Conservation (phyloP, 176 grass and related monocot genomes). For the Juncus effusus region DNA sequence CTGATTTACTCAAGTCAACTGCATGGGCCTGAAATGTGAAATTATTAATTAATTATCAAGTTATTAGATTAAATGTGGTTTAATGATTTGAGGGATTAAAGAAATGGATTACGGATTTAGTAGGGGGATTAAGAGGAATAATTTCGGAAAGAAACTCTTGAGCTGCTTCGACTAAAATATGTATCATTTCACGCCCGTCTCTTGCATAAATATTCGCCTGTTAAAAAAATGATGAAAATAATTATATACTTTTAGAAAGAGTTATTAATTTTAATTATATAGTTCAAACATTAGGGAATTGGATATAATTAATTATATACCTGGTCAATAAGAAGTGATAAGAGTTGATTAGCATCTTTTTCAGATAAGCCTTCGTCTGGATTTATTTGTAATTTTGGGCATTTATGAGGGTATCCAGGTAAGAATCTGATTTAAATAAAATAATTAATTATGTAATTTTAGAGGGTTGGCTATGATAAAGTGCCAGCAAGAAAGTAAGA, state of each 20-base stretch:
- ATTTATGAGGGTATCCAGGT: slow-evolving; percentile 94
- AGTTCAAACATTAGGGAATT: not conserved
- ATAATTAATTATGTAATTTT: not conserved
- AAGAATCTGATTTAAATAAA: slow-evolving; percentile 46
- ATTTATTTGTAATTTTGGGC: slow-evolving; percentile 71
- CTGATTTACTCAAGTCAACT: slow-evolving; percentile 30
- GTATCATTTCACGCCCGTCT: slow-evolving; percentile 97
- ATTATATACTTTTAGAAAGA: slow-evolving; percentile 6
- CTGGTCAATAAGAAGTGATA: slow-evolving; percentile 83
- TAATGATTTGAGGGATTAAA: slow-evolving; percentile 2
- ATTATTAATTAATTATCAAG: slow-evolving; percentile 6
- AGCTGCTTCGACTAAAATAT: slow-evolving; percentile 85
- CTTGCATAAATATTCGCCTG: slow-evolving; percentile 87
- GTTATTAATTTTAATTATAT: slow-evolving; percentile 11
- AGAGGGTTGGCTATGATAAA: no score
- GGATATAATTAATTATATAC: slow-evolving; percentile 28
- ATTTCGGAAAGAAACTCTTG: slow-evolving; percentile 95
- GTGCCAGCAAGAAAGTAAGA: not conserved
- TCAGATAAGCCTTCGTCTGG: slow-evolving; percentile 70
- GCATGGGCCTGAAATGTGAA: slow-evolving; percentile 44
- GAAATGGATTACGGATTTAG: slow-evolving; percentile 51
- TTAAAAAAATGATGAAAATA: slow-evolving; percentile 9
- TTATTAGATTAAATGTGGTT: no score
- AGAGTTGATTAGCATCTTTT: slow-evolving; percentile 60
- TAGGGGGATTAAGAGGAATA: slow-evolving; percentile 36